Evolutionary conservation across 2,329 filamentous ascomycete species (phyloP).

Genomic region (Nothophaeocryptopus gaeumannii): DNA sequence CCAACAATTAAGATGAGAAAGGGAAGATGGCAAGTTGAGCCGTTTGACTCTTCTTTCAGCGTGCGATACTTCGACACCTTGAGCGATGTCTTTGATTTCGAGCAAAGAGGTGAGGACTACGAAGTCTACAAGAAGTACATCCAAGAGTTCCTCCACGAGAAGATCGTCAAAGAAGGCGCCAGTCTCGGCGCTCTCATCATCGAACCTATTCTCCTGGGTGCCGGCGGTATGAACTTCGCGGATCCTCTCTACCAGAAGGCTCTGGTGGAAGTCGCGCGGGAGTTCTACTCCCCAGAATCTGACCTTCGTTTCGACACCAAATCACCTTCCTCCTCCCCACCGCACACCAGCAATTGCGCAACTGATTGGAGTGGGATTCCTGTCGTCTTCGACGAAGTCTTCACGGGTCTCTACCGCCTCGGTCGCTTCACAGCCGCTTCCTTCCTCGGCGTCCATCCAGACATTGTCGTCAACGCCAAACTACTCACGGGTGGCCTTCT

Average conservation of each 20-base stretch:
- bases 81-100: conserved; percentile 60
- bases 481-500: conserved; percentile 77
- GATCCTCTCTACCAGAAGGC: conserved; percentile 78
- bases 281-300: conserved; percentile 15
- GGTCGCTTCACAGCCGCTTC: conserved; percentile 68
- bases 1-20: conserved; percentile 66
- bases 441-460: conserved; percentile 65
- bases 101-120: conserved; percentile 19
- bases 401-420: conserved; percentile 79
- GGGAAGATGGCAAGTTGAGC: conserved; percentile 65
- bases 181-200: conserved; percentile 74
- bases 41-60: conserved; percentile 43
- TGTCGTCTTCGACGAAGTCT: conserved; percentile 81
- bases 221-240: conserved; percentile 80
- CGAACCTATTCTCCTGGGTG: conserved; percentile 76
- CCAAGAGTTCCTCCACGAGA: conserved; percentile 52
- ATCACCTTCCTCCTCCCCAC: background rate
- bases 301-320: background rate
- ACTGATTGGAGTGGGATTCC: conserved; percentile 69
- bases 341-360: conserved; percentile 12
- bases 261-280: conserved; percentile 65
- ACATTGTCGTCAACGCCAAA: conserved; percentile 80
- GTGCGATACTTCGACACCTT: conserved; percentile 49
- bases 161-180: conserved; percentile 52
- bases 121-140: conserved; percentile 31